A percentile compares a stretch with the other conserved stretches of the same genome.
Evolutionary conservation across 1,284 basidiomycete species (phyloP).

Genomic region (Austroboletus novae-zelandiae): DNA sequence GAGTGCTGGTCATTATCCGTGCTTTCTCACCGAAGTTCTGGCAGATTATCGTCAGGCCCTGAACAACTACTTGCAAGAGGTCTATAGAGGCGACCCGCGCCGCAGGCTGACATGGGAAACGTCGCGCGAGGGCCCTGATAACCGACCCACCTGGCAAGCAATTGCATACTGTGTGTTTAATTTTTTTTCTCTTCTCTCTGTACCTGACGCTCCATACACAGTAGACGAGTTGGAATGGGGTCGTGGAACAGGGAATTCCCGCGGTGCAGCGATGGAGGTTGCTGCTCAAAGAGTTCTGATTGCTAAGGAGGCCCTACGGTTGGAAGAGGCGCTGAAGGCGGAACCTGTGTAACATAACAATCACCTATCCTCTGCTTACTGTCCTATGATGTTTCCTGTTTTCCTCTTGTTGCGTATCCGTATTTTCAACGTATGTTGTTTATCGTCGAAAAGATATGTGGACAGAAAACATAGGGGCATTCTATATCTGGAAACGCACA

Average conservation of each 20-base stretch:
- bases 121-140: slow-evolving; percentile 16
- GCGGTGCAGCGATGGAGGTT: slow-evolving; percentile 24
- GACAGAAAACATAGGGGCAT: slow-evolving; percentile 16
- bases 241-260: slow-evolving; percentile 19
- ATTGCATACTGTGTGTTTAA: slow-evolving; percentile 24
- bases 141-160: slow-evolving; percentile 27
- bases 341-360: not conserved
- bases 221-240: slow-evolving; percentile 31
- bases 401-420: not conserved
- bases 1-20: not conserved
- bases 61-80: slow-evolving; percentile 24
- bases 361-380: not conserved
- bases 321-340: not conserved
- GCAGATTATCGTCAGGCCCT: slow-evolving; percentile 23
- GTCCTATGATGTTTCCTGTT: not conserved
- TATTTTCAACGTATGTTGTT: no score
- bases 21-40: not conserved
- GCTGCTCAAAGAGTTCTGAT: slow-evolving; percentile 22
- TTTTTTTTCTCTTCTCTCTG: not conserved
- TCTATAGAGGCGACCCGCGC: slow-evolving; percentile 15
- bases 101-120: slow-evolving; percentile 23
- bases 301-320: slow-evolving; percentile 6
- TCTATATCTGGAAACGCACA: slow-evolving; percentile 12
- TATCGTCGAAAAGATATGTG: not conserved
- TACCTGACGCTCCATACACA: slow-evolving; percentile 6